Conservation (phyloP, 2,329 filamentous ascomycete species). For the Venturia aucupariae region DNA sequence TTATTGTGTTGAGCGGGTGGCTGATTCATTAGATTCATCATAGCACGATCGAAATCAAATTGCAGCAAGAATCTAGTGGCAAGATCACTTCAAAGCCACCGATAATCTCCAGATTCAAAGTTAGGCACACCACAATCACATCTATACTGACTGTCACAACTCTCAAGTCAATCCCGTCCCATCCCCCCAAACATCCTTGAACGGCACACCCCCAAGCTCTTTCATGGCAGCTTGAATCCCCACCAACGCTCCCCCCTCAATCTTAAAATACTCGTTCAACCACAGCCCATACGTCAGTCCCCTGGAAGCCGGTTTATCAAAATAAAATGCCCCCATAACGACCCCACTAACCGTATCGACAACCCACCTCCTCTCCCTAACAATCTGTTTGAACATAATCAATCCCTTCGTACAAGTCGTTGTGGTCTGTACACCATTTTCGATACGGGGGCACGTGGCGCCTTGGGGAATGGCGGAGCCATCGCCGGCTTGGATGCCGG, state of each 20-base stretch:
- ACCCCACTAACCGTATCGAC: constrained; percentile 6
- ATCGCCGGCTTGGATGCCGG: constrained; percentile 8
- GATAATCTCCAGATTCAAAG: no score
- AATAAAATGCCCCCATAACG: constrained; percentile 5
- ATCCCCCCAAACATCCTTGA: constrained; percentile 1
- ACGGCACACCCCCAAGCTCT: not conserved
- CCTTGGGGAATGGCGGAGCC: constrained; percentile 1
- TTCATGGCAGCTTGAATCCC: constrained; percentile 9
- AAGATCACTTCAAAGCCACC: no score
- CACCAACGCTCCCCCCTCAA: constrained; percentile 2
- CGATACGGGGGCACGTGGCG: not conserved
- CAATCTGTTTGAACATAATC: not conserved
- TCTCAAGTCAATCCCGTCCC: no score
- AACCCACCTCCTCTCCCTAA: constrained; percentile 10
- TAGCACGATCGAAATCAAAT: no score
- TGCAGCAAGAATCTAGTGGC: no score
- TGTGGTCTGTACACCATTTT: constrained; percentile 5
- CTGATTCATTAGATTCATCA: no score
- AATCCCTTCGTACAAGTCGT: not conserved
- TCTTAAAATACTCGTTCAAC: constrained; percentile 14
- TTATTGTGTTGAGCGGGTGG: no score
- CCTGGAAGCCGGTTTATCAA: not conserved
- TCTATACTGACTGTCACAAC: not conserved
- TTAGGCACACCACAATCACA: no score
- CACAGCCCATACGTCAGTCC: not conserved